Percentiles rank a stretch among this genome's conserved stretches.
Conservation (phyloP, 1,139 yeast species). For the Blastobotrys buckinghamii region DNA sequence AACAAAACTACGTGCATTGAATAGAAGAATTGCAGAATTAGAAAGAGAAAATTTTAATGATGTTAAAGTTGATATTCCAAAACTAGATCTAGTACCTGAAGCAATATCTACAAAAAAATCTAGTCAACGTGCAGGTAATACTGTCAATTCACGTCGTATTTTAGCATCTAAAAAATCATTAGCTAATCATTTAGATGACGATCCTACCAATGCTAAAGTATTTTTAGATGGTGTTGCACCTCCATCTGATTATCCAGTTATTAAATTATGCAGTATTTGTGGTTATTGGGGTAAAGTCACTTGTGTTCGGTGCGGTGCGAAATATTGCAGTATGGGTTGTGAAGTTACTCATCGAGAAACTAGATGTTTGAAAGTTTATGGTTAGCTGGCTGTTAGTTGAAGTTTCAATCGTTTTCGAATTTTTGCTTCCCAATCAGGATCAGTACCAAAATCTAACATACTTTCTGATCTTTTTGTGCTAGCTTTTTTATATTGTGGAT, state of each 20-base stretch:
- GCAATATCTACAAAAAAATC: slow-evolving; percentile 13
- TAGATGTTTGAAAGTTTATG: slow-evolving; percentile 34
- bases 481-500: not conserved
- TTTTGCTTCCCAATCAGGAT: not conserved
- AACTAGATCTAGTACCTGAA: slow-evolving; percentile 23
- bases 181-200: slow-evolving; percentile 39
- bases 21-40: slow-evolving; percentile 33
- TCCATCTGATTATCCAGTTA: slow-evolving; percentile 34
- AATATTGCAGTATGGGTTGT: slow-evolving; percentile 35
- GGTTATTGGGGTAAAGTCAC: slow-evolving; percentile 37
- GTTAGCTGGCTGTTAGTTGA: not conserved
- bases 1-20: slow-evolving; percentile 27
- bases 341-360: slow-evolving; percentile 38
- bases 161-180: slow-evolving; percentile 37
- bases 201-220: slow-evolving; percentile 29
- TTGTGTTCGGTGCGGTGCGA: slow-evolving; percentile 36
- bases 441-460: slow-evolving; percentile 6
- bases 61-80: slow-evolving; percentile 37
- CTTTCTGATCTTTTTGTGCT: slow-evolving; percentile 4
- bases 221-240: slow-evolving; percentile 29
- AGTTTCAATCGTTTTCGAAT: not conserved
- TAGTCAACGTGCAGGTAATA: slow-evolving; percentile 24
- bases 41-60: slow-evolving; percentile 39
- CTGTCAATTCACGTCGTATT: slow-evolving; percentile 33
- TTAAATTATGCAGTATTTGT: slow-evolving; percentile 37